Percentiles rank a stretch among this genome's conserved stretches.
Evolutionary conservation across 441 rosid species (phyloP).

Genomic region (Heliophila coronopifolia): DNA sequence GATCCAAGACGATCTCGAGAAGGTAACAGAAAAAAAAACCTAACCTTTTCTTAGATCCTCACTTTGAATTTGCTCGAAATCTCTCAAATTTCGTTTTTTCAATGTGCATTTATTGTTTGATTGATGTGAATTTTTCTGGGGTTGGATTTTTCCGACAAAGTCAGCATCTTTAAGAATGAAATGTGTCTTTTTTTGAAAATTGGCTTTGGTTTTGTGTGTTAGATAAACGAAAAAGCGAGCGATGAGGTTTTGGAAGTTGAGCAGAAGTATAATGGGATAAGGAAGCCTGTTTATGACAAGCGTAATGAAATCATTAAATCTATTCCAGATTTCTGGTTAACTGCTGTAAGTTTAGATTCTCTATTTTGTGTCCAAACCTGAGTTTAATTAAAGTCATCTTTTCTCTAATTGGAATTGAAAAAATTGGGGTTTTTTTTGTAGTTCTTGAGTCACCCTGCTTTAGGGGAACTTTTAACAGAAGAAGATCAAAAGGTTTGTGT

Average conservation of each 20-base stretch:
- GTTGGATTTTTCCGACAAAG: background rate
- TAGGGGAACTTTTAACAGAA: slow-evolving; percentile 68
- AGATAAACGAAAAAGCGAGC: slow-evolving; percentile 95
- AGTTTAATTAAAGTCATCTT: background rate
- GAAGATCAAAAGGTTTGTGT: slow-evolving; percentile 83
- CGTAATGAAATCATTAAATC: slow-evolving; percentile 70
- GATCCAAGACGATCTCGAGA: slow-evolving; percentile 93
- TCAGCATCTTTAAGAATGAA: background rate
- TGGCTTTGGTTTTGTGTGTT: slow-evolving; percentile 11
- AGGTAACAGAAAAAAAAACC: slow-evolving; percentile 34
- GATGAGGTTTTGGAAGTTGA: slow-evolving; percentile 92
- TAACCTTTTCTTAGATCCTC: background rate
- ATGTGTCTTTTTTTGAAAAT: slow-evolving; percentile 2
- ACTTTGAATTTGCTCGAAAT: background rate
- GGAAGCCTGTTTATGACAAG: slow-evolving; percentile 80
- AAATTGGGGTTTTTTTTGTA: slow-evolving; percentile 29
- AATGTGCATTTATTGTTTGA: background rate
- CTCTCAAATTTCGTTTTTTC: background rate
- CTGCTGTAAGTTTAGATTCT: slow-evolving; percentile 63
- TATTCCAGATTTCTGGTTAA: slow-evolving; percentile 92
- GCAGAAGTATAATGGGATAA: slow-evolving; percentile 76
- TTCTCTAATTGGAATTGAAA: background rate
- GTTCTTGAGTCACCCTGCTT: slow-evolving; percentile 90
- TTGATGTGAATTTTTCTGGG: background rate
- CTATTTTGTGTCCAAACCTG: background rate